Evolutionary conservation across 2,329 filamentous ascomycete genomes (phyloP).

Genomic region (Claviceps maximensis): DNA sequence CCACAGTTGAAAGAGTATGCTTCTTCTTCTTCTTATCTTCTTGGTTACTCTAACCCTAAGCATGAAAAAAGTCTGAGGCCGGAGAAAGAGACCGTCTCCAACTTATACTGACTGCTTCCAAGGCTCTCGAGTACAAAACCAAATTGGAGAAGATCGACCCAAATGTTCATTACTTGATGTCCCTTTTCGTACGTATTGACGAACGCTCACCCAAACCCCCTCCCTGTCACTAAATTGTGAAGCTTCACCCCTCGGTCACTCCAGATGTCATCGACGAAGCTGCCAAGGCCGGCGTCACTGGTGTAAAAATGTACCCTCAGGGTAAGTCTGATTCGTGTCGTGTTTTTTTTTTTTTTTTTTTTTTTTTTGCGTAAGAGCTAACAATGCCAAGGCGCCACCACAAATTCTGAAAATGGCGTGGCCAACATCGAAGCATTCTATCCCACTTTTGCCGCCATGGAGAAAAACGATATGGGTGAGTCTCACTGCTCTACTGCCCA

Average conservation of each 20-base stretch:
- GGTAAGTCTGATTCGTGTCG: background rate
- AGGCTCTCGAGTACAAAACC: conserved; percentile 53
- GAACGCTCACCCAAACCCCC: too few species aligned
- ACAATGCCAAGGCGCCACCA: conserved; percentile 38
- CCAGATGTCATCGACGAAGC: conserved; percentile 61
- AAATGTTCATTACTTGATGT: conserved; percentile 59
- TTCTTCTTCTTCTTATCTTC: background rate
- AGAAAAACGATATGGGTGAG: conserved; percentile 51
- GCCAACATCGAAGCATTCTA: conserved; percentile 54
- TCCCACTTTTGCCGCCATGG: conserved; percentile 80
- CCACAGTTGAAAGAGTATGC: conserved; percentile 31
- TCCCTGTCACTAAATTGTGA: background rate
- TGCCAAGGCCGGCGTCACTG: conserved; percentile 54
- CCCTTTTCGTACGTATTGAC: conserved; percentile 17
- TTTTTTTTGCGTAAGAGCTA: background rate
- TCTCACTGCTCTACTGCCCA: background rate
- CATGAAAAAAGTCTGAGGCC: too few species aligned
- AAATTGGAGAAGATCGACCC: conserved; percentile 47
- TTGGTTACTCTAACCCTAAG: background rate
- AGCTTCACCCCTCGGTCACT: conserved; percentile 48
- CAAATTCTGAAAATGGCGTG: conserved; percentile 57
- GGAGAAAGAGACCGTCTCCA: too few species aligned
- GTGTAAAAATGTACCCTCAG: conserved; percentile 59
- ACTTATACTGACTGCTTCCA: conserved; percentile 15
- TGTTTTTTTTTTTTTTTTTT: too few species aligned